Evolutionary conservation across 768 basidiomycete genomes (phyloP), one percentile per base, ranked within the genome.

Genomic region (Hydnomerulius pinastri): DNA sequence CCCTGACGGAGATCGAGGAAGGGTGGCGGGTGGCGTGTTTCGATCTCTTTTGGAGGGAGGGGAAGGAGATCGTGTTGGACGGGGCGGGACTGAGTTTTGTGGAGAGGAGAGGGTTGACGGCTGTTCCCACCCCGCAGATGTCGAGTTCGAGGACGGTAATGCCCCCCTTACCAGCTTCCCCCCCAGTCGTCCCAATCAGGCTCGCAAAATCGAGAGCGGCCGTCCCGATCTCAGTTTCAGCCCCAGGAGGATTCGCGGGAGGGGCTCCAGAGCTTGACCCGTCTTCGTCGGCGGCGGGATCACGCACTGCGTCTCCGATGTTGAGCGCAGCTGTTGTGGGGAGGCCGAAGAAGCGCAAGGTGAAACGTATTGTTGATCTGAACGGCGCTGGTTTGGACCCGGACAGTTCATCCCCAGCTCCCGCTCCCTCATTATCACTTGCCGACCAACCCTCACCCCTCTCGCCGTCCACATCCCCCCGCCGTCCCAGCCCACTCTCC

Each of bases 21-120:
- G 79, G 78, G 33, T 92, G 90, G 67, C 79, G 94, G 15, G 66
- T 89, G 28, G 75, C 81, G 20, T 90, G 93, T 66, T 95, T 95
- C 62, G 82, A 87, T 50, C 80, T 81, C 61, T 98, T 98, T 65
- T 83, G 78, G 70, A 83, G 83, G 59, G 95, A 97, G 71, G 85
- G 85, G n/a, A 90, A 85, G 70, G 71, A 71, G 8, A 77, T 96
- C 20, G 69, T 73, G n/a, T 68, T 98, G 29, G 94, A 98, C 61
- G 92, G 91, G 4, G 71, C 78, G 6, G 67, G 66, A 9, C 86
- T 91, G 4, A 79, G 82, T 36, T 83, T 85, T 63, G 83, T 86
- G 64, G 91, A 93, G 73, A 81, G 77, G 63, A 75, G 80, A 45
- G 79, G 74, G 57, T 72, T 90, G 43, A 72, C 74, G 6, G 65